phyloP scores from a whole-genome alignment of 1,284 basidiomycete genomes.

The Sporisorium scitamineum region DNA sequence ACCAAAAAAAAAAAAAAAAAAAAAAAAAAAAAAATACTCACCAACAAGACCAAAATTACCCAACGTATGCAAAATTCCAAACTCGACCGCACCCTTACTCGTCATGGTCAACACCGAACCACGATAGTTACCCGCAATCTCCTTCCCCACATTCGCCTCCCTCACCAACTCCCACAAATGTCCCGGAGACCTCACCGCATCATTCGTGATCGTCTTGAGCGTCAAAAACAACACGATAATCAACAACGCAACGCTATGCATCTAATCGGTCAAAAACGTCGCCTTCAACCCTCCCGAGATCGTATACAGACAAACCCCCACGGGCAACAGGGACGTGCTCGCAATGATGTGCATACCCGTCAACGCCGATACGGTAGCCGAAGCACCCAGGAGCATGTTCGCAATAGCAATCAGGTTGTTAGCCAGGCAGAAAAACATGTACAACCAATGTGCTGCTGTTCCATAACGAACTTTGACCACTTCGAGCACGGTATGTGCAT shows the following conservation, averaged over 20 bases:
- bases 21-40: conserved; percentile 3
- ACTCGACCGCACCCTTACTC: conserved; percentile 76
- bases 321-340: conserved; percentile 57
- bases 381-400: conserved; percentile 64
- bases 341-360: conserved; percentile 64
- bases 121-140: conserved; percentile 74
- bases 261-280: conserved; percentile 62
- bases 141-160: conserved; percentile 31
- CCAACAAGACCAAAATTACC: conserved; percentile 62
- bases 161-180: conserved; percentile 56
- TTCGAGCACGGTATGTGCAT: conserved; percentile 64
- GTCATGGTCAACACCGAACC: conserved; percentile 82
- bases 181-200: conserved; percentile 31
- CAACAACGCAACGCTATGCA: conserved; percentile 58
- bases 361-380: conserved; percentile 58
- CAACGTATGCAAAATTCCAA: conserved; percentile 61
- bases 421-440: conserved; percentile 61
- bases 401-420: conserved; percentile 63
- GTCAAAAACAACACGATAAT: conserved; percentile 59
- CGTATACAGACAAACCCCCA: conserved; percentile 60
- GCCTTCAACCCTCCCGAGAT: conserved; percentile 60
- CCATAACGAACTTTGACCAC: conserved; percentile 61
- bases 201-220: conserved; percentile 58
- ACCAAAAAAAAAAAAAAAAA: not conserved
- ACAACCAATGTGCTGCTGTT: conserved; percentile 55